phyloP scores from a whole-genome alignment of 495 filamentous ascomycete genomes.

The Tuber melanosporum region DNA sequence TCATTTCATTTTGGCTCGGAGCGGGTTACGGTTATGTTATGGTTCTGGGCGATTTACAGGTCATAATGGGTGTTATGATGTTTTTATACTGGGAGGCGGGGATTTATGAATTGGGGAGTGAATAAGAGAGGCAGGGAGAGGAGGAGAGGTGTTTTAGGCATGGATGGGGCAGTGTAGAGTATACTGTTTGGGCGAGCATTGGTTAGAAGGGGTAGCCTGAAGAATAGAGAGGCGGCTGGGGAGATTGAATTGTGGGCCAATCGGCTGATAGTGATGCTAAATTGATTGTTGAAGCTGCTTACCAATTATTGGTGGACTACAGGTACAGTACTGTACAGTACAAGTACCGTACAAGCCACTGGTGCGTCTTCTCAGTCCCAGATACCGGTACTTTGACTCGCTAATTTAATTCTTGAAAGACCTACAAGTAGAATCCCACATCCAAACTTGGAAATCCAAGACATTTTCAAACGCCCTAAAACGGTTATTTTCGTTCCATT shows the following conservation, averaged over 20 bases:
- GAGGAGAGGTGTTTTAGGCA: background rate
- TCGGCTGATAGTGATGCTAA: background rate
- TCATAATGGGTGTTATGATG: background rate
- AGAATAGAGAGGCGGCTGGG: background rate
- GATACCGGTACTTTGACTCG: background rate
- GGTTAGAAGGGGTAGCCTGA: background rate
- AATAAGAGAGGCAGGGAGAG: background rate
- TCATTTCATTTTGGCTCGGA: background rate
- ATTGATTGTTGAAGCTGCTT: background rate
- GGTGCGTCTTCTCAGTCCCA: background rate
- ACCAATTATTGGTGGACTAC: background rate
- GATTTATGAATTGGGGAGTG: background rate
- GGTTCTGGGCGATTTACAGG: conserved; percentile 1
- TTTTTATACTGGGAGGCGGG: background rate
- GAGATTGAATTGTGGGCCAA: background rate
- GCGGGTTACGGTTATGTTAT: background rate
- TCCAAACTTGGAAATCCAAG: background rate
- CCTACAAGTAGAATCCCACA: background rate
- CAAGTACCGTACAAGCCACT: too few species aligned
- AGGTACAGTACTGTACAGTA: too few species aligned
- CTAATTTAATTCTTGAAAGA: conserved; percentile 1
- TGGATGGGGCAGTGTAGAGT: background rate
- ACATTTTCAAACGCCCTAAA: background rate
- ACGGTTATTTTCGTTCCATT: background rate
- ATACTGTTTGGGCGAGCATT: background rate